Percentiles rank a stretch among this genome's conserved stretches.
Evolutionary conservation across 768 basidiomycete genomes (phyloP).

Genomic region (Amanita exitialis): DNA sequence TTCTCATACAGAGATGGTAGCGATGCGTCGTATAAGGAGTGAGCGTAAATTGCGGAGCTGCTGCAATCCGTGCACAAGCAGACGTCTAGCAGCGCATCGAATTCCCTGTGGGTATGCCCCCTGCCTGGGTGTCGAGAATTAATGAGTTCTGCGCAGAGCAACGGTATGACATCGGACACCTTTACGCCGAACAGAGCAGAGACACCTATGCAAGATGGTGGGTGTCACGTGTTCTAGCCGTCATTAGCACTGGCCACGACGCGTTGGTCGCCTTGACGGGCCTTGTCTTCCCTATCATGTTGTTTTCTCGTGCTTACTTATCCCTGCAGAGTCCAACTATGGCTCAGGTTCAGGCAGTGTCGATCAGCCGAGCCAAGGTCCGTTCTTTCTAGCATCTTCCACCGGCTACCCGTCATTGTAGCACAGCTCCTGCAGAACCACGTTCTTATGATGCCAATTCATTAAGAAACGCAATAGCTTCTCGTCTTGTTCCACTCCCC

Average conservation of each 20-base stretch:
- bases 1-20: neutral
- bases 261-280: neutral
- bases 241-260: neutral
- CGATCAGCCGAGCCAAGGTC: neutral
- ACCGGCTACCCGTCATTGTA: neutral
- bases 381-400: slow-evolving; percentile 6
- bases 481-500: slow-evolving; percentile 9
- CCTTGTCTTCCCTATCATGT: neutral
- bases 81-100: neutral
- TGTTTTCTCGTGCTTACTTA: neutral
- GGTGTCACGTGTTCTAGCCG: neutral
- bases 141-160: neutral
- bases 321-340: neutral
- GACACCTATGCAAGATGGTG: neutral
- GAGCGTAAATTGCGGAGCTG: neutral
- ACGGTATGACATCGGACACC: neutral
- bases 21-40: neutral
- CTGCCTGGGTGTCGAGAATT: neutral
- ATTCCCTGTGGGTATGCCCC: neutral
- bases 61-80: too few relatives aligned
- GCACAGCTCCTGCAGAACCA: slow-evolving; percentile 6
- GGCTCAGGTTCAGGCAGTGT: neutral
- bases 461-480: slow-evolving; percentile 6
- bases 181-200: neutral
- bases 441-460: slow-evolving; percentile 17